Percentiles rank a stretch among this genome's conserved stretches.
Conservation (phyloP, 352 stramenopile species). For the Phytopythium sindhum region DNA sequence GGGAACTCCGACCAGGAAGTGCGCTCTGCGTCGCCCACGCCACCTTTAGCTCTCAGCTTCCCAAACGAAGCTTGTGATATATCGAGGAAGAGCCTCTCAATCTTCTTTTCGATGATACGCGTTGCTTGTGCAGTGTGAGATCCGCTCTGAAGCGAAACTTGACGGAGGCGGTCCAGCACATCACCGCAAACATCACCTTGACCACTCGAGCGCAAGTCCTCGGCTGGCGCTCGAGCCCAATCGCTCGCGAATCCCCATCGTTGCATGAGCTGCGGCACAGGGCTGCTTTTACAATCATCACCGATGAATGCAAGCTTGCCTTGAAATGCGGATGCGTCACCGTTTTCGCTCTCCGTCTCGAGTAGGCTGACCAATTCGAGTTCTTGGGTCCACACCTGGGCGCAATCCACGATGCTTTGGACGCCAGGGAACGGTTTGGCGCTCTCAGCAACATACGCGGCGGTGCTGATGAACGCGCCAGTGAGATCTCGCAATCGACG, state of each 20-base stretch:
- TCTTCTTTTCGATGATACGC: background rate
- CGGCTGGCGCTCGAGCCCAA: background rate
- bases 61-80: background rate
- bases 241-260: conserved; percentile 3
- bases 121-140: background rate
- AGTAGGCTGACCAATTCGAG: conserved; percentile 24
- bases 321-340: background rate
- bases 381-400: conserved; percentile 34
- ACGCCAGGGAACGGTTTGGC: conserved; percentile 19
- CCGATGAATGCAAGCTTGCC: background rate
- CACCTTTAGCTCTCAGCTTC: background rate
- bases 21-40: too few relatives aligned
- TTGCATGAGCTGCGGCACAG: background rate
- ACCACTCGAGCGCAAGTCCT: background rate
- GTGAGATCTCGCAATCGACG: conserved; percentile 29
- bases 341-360: conserved; percentile 1
- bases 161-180: background rate
- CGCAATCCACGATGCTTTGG: conserved; percentile 29
- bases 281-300: too few relatives aligned
- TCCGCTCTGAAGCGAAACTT: background rate
- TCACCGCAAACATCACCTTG: background rate
- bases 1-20: background rate
- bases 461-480: conserved; percentile 21
- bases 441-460: conserved; percentile 18
- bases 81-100: conserved; percentile 1